phyloP scores from a whole-genome alignment of 192 early-diverging fungal species.

The Linnemannia zychae region DNA sequence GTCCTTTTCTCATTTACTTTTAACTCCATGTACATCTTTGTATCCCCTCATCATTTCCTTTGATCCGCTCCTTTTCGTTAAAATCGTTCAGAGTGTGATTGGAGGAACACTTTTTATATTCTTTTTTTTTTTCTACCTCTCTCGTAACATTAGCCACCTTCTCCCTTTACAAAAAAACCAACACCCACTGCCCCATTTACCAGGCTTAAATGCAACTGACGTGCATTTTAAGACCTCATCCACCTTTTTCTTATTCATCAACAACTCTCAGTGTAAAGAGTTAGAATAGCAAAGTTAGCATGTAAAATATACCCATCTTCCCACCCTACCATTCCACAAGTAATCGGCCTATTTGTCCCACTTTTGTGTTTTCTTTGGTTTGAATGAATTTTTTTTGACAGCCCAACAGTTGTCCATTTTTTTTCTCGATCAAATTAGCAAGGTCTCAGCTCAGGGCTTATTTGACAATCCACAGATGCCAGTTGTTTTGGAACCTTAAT shows the following conservation, averaged over 20 bases:
- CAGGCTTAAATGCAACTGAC: too few relatives aligned
- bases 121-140: not conserved
- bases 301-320: conserved; percentile 1
- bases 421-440: too few relatives aligned
- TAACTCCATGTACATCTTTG: conserved; percentile 10
- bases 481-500: too few relatives aligned
- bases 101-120: not conserved
- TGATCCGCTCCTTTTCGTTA: not conserved
- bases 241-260: too few relatives aligned
- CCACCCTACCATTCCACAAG: not conserved
- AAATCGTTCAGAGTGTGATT: not conserved
- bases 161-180: not conserved
- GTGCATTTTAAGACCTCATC: too few relatives aligned
- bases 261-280: not conserved
- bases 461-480: too few relatives aligned
- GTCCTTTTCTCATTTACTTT: not conserved
- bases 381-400: too few relatives aligned
- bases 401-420: too few relatives aligned
- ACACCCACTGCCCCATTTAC: too few relatives aligned
- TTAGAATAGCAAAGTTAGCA: not conserved
- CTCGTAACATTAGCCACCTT: not conserved
- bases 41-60: not conserved
- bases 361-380: not conserved
- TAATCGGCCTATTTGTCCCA: too few relatives aligned
- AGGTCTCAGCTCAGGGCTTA: too few relatives aligned